Base-by-base conservation (phyloP, 225 moss, liverwort and hornwort genomes). In the Marchantia polymorpha region DNA sequence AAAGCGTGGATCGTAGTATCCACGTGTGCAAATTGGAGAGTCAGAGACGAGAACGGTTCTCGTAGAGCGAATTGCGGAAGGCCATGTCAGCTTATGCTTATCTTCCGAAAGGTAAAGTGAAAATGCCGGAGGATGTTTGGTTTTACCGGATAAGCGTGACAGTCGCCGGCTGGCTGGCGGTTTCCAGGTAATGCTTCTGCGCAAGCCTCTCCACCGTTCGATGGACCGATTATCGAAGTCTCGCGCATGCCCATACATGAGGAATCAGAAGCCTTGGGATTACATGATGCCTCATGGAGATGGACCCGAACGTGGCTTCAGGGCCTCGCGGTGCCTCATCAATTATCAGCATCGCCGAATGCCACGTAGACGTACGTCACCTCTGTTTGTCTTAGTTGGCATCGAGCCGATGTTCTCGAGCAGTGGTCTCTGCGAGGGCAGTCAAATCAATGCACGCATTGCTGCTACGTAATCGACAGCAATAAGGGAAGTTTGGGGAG, bases 141-240 rank as follows among this genome's bases (percentile, higher is more conserved):
- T 61, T 10, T 23, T n/a, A 61, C 61, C 61, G 23, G 61, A 61
- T 61, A 61, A 61, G 61, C 61, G 61, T 10, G 61, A 61, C 61
- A 61, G 61, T n/a, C 61, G 61, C 61, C 61, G 61, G 61, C 61
- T 17, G 61, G 61, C n/a, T 61, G 15, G 61, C 61, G 61, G 61
- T 61, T 61, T 61, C 61, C 61, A 61, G 61, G 61, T 61, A 22
- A 61, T 61, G n/a, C 0, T 17, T 23, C n/a, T 61, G n/a, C 61
- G 8, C 23, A 61, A 22, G 23, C n/a, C 61, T 7, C 22, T 8
- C 5, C 8, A 23, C 3, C 22, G n/a, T 61, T 23, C 61, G n/a
- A 59, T 15, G 59, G 59, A 19, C 23, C 39, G 39, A 39, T 39
- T 39, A 39, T 39, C 39, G 39, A 39, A 5, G 39, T 39, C 39